Evolutionary conservation across 2,329 filamentous ascomycete genomes (phyloP).

Genomic region (Tolypocladium ophioglossoides): DNA sequence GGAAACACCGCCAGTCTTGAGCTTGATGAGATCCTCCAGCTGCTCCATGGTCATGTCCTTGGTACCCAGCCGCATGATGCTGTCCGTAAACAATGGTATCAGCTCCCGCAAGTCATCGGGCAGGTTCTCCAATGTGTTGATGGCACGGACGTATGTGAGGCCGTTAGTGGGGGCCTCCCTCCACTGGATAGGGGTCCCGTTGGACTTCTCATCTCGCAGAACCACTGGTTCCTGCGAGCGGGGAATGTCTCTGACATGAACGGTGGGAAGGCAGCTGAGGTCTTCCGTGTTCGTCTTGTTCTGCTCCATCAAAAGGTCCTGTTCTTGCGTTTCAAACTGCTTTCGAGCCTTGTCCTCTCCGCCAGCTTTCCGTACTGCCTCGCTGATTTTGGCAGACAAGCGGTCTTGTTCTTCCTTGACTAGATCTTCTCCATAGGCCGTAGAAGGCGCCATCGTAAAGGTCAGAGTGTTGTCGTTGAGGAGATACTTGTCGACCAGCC

Average conservation of each 20-base stretch:
- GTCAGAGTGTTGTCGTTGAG: slow-evolving; percentile 77
- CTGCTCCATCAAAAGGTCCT: slow-evolving; percentile 71
- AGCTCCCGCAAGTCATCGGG: slow-evolving; percentile 77
- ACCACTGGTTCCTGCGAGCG: slow-evolving; percentile 54
- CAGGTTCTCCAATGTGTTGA: slow-evolving; percentile 69
- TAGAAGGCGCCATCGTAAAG: slow-evolving; percentile 88
- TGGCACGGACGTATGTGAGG: slow-evolving; percentile 86
- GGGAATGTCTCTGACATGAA: slow-evolving; percentile 83
- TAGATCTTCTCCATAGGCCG: slow-evolving; percentile 62
- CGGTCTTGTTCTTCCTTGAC: slow-evolving; percentile 67
- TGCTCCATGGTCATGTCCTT: slow-evolving; percentile 84
- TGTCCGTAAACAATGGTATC: slow-evolving; percentile 83
- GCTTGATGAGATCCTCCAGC: slow-evolving; percentile 88
- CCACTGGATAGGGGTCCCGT: slow-evolving; percentile 70
- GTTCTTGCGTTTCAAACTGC: slow-evolving; percentile 65
- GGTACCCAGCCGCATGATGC: slow-evolving; percentile 87
- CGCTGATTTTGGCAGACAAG: slow-evolving; percentile 62
- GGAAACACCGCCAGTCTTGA: slow-evolving; percentile 86
- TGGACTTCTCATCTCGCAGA: slow-evolving; percentile 53
- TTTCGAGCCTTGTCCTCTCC: slow-evolving; percentile 61
- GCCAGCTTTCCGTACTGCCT: slow-evolving; percentile 57
- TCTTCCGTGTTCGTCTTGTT: slow-evolving; percentile 77
- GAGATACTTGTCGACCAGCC: slow-evolving; percentile 79
- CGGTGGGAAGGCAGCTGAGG: slow-evolving; percentile 75
- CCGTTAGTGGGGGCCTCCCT: slow-evolving; percentile 90